phyloP scores from a whole-genome alignment of 129 eudicot genomes.

The Artemisia annua region DNA sequence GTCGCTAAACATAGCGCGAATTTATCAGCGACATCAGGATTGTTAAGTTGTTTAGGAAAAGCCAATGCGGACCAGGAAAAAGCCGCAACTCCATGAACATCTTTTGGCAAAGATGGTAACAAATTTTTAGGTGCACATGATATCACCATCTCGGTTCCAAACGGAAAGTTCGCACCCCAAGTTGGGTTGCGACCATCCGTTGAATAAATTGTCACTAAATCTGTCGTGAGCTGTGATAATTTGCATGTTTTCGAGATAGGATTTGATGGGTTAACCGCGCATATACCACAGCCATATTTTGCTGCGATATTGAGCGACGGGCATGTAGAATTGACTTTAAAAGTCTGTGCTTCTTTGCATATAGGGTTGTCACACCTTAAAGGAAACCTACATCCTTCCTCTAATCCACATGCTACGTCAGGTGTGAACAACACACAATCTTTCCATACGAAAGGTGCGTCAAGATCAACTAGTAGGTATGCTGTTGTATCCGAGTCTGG shows the following conservation, averaged over 20 bases:
- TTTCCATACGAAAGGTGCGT: background rate
- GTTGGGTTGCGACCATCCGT: background rate
- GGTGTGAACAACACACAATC: background rate
- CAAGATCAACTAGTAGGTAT: background rate
- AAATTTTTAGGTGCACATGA: background rate
- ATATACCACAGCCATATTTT: too few species aligned
- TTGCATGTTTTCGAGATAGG: too few species aligned
- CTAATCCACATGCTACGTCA: background rate
- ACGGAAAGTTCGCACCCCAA: background rate
- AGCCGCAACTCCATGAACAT: background rate
- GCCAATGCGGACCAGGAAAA: background rate
- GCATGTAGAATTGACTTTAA: too few species aligned
- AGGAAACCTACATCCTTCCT: background rate
- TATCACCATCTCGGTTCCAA: background rate
- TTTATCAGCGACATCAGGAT: background rate
- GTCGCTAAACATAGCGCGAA: background rate
- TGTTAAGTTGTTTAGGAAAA: background rate
- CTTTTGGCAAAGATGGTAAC: background rate
- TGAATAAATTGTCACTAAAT: background rate
- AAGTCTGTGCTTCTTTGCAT: too few species aligned
- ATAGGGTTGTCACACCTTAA: background rate
- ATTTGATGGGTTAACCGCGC: too few species aligned
- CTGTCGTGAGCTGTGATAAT: too few species aligned
- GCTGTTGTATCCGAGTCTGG: too few species aligned
- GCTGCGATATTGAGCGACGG: too few species aligned